Evolutionary conservation across 768 basidiomycete species (phyloP), one percentile per base, ranked within the genome.

Genomic region (Mycena crocata): DNA sequence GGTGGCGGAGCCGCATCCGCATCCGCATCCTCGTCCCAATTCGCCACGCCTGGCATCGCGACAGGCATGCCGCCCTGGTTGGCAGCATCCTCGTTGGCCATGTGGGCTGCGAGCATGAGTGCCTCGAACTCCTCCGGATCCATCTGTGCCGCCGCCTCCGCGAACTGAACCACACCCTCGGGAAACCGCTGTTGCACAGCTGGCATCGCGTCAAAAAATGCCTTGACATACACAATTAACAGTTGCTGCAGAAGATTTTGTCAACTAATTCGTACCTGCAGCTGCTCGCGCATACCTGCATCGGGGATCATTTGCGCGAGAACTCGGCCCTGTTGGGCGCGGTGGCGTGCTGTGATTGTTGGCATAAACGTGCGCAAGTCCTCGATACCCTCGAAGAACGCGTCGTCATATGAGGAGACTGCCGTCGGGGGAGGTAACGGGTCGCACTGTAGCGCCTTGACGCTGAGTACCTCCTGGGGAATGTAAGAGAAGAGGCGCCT

Each of bases 341-440:
- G 79, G 51, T 85, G 81, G 54, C 83, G 78, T 44, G 77, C 65
- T 44, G 78, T 77, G 48, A 73, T 56, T 23, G 81, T 74, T 54
- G 86, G 82, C 19, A 82, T 60, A 48, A 74, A 66, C 21, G 82
- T 76, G 64, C 86, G 82, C 17, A 83, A 55, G 68, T 91, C 89
- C 56, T 90, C 89, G 4, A 84, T 80, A 2, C 88, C 87, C 19
- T 77, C 80, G 80, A 98, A 96, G 79, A 96, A 98, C n/a, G 76
- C 76, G 5, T 84, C 80, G 67, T 95, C 85, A 78, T 98, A 98
- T 42, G 72, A 74, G 35, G 84, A 91, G 2, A 88, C 72, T 3
- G 85, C 78, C 1, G 85, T 84, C 8, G 78, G 79, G 0, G 96
- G 96, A 0, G 96, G 95, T 3, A 97, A 81, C 0, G 96, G 96